Evolutionary conservation across 2,329 filamentous ascomycete species (phyloP).

Genomic region (Aspergillus terreus): DNA sequence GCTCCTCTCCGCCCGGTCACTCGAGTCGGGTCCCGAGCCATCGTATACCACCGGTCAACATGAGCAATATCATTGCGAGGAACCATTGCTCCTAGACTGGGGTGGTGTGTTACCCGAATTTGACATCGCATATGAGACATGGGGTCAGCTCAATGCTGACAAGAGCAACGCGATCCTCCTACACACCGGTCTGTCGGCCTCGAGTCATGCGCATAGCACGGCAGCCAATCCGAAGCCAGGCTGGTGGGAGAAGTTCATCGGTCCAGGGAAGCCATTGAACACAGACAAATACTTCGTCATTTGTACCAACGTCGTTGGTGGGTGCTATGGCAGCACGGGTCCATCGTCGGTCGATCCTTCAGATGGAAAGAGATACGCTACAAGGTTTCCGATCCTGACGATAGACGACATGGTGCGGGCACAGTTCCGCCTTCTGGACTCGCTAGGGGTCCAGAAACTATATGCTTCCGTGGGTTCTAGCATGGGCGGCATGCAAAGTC

Average conservation of each 20-base stretch:
- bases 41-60: conserved; percentile 91
- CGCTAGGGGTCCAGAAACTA: conserved; percentile 69
- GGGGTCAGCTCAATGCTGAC: conserved; percentile 60
- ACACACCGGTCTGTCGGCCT: conserved; percentile 93
- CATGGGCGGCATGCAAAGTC: conserved; percentile 98
- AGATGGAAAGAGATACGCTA: conserved; percentile 85
- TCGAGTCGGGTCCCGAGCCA: conserved; percentile 79
- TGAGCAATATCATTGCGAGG: conserved; percentile 66
- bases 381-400: conserved; percentile 90
- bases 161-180: conserved; percentile 86
- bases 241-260: conserved; percentile 99
- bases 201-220: conserved; percentile 95
- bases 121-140: conserved; percentile 87
- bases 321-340: conserved; percentile 93
- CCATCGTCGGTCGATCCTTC: conserved; percentile 84
- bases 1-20: conserved; percentile 63
- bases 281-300: conserved; percentile 90
- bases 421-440: conserved; percentile 84
- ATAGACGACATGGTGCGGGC: conserved; percentile 97
- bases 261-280: conserved; percentile 77
- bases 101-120: conserved; percentile 88
- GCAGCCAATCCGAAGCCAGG: conserved; percentile 78
- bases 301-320: conserved; percentile 94
- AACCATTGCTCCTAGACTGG: conserved; percentile 85
- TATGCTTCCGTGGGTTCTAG: conserved; percentile 92